phyloP scores from a whole-genome alignment of 768 basidiomycete genomes.

The Trametes punicea region DNA sequence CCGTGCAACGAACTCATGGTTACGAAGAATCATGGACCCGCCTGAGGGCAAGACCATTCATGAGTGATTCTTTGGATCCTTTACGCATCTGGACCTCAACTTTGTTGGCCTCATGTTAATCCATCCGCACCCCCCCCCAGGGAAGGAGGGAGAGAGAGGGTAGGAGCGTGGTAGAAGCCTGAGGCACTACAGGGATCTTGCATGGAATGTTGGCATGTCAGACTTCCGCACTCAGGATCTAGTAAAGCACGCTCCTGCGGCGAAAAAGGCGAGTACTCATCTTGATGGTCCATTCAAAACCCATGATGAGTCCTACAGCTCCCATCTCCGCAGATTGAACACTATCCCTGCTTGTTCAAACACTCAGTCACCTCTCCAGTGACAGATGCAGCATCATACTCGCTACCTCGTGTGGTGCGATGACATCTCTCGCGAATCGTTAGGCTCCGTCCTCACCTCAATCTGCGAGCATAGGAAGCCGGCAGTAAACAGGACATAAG shows the following conservation, averaged over 20 bases:
- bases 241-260: conserved; percentile 42
- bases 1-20: conserved; percentile 37
- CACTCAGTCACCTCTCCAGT: conserved; percentile 34
- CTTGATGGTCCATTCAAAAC: not conserved
- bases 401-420: conserved; percentile 39
- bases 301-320: not conserved
- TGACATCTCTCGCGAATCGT: conserved; percentile 40
- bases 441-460: conserved; percentile 36
- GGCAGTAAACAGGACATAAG: conserved; percentile 23
- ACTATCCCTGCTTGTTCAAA: conserved; percentile 51
- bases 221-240: conserved; percentile 45
- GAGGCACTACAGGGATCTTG: conserved; percentile 37
- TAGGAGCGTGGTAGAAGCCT: conserved; percentile 35
- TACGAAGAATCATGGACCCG: conserved; percentile 32
- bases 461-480: conserved; percentile 28
- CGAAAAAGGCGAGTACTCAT: conserved; percentile 41
- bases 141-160: conserved; percentile 30
- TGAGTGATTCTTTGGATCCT: conserved; percentile 32
- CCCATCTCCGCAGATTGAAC: conserved; percentile 34
- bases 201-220: conserved; percentile 42
- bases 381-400: conserved; percentile 38
- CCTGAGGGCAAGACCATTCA: conserved; percentile 29
- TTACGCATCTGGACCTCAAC: conserved; percentile 35
- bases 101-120: conserved; percentile 40
- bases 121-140: conserved; percentile 35